Conservation (phyloP, 495 filamentous ascomycete species). For the Collariella sp. region DNA sequence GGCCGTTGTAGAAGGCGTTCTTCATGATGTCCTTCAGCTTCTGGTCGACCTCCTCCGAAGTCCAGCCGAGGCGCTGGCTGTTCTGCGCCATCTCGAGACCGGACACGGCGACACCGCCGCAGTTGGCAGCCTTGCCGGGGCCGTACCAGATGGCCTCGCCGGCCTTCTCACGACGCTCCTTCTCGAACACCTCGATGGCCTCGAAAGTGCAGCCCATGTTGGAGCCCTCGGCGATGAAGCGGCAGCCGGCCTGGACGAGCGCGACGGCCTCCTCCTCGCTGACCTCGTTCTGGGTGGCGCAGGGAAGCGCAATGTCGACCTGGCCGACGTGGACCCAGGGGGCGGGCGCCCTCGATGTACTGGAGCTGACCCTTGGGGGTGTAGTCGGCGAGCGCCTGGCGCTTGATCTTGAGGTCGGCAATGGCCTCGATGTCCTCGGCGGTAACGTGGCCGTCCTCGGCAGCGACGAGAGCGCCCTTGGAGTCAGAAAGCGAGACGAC, state of each 20-base stretch:
- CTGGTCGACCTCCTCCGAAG: conserved; percentile 79
- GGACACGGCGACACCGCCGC: conserved; percentile 93
- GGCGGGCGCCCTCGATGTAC: conserved; percentile 81
- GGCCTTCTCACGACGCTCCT: conserved; percentile 59
- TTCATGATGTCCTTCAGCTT: conserved; percentile 94
- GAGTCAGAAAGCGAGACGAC: conserved; percentile 93
- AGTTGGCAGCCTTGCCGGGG: conserved; percentile 91
- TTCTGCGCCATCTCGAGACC: conserved; percentile 99
- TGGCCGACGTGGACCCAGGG: conserved; percentile 83
- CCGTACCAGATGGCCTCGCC: conserved; percentile 83
- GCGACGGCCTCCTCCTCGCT: conserved; percentile 77
- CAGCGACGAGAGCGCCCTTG: conserved; percentile 71
- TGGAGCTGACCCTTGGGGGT: conserved; percentile 56
- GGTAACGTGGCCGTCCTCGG: conserved; percentile 56
- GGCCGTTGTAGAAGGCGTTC: conserved; percentile 82
- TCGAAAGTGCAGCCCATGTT: conserved; percentile 99
- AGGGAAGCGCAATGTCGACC: conserved; percentile 87
- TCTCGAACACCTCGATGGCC: conserved; percentile 92
- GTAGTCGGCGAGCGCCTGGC: conserved; percentile 65
- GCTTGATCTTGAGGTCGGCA: conserved; percentile 75
- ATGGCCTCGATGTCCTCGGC: conserved; percentile 70
- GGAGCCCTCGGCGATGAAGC: conserved; percentile 91
- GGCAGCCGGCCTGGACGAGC: conserved; percentile 64
- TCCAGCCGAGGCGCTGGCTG: conserved; percentile 75
- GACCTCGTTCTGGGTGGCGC: conserved; percentile 96